Evolutionary conservation across 495 filamentous ascomycete species (phyloP).

Genomic region (Penicilliopsis zonata): DNA sequence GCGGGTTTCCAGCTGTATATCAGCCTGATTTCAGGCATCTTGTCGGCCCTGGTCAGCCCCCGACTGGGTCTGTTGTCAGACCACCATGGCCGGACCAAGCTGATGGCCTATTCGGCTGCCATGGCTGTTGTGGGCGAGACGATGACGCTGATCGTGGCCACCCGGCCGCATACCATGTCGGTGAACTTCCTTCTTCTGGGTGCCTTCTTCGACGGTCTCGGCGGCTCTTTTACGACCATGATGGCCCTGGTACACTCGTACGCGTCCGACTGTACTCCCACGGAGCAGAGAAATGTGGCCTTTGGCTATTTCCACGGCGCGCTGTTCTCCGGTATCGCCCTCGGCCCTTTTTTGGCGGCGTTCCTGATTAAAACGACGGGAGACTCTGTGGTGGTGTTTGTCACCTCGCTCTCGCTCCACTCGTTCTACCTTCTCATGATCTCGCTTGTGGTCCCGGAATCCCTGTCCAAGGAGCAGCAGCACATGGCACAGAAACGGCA

Average conservation of each 20-base stretch:
- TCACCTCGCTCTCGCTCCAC: conserved; percentile 60
- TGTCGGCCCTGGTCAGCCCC: conserved; percentile 67
- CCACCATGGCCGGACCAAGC: conserved; percentile 63
- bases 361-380: conserved; percentile 61
- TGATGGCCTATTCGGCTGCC: conserved; percentile 55
- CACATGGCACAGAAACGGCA: conserved; percentile 55
- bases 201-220: conserved; percentile 63
- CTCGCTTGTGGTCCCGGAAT: conserved; percentile 66
- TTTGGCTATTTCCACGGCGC: conserved; percentile 85
- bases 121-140: conserved; percentile 60
- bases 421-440: conserved; percentile 56
- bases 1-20: conserved; percentile 66
- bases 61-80: conserved; percentile 80
- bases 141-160: conserved; percentile 64
- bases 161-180: conserved; percentile 55
- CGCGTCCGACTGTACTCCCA: conserved; percentile 74
- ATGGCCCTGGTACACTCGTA: conserved; percentile 78
- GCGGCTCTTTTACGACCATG: conserved; percentile 73
- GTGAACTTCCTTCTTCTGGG: conserved; percentile 67
- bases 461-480: conserved; percentile 57
- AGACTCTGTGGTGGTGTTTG: conserved; percentile 62
- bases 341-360: conserved; percentile 71
- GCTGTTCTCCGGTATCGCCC: conserved; percentile 74
- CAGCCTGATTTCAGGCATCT: conserved; percentile 54
- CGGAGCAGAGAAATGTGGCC: conserved; percentile 63